Evolutionary conservation across 345 rosid genomes (phyloP), one percentile per base, ranked within the genome.

Genomic region (Acer yangbiense): DNA sequence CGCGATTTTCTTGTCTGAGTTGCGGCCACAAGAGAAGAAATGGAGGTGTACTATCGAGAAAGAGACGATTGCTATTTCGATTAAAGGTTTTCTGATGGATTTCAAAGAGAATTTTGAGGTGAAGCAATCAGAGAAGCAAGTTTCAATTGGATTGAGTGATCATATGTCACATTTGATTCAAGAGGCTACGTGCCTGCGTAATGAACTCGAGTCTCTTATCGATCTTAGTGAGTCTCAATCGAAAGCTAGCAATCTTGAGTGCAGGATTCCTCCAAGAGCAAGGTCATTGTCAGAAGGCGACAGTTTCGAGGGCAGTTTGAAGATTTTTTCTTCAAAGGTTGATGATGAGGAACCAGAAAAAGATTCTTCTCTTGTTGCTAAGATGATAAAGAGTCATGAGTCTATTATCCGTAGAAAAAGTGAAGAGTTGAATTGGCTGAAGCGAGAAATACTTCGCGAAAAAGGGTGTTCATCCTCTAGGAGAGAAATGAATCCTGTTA

Each of bases 41-140:
- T 89, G 90, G 93, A 87, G 81, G 82, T 91, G 88, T 89, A 72
- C 78, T 0, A 73, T 91, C 10, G 98, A 93, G 87, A 89, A 77
- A 82, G 88, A 85, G 7, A 74, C 87, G 54, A 52, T 79, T 60
- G 81, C 69, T 35, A 46, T 83, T 3, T 68, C 82, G 69, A 78
- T 93, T 0, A 87, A 85, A 82, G 98, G 91, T 13, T 83, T 80
- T 41, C 60, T 86, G 75, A 71, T 70, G 64, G 88, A 86, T 65
- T 82, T 86, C 55, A 76, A 80, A 72, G 85, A 83, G 69, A 84
- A 67, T 54, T 85, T 85, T 39, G 80, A 84, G 57, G 81, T 75
- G 50, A 79, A 55, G 11, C 39, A 35, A 35, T 35, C 39, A 35
- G 85, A 82, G 79, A 74, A 78, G 79, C 83, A 70, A 72, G 86